These are phyloP conservation scores for Alternaria triticimaculans DNA, from an alignment of 2,329 filamentous ascomycete genomes.

Conservation along the genomic window DNA sequence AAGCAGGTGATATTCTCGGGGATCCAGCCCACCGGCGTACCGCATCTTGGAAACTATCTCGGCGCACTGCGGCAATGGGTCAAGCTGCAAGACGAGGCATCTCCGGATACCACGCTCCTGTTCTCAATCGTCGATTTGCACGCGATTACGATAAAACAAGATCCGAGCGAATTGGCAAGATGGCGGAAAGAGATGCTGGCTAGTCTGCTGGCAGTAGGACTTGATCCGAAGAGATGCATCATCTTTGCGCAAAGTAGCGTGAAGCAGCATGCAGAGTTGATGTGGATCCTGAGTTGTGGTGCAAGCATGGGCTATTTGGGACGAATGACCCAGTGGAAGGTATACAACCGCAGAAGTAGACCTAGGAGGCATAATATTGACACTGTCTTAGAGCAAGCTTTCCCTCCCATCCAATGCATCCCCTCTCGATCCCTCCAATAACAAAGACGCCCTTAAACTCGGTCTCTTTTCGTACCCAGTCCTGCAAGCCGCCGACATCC, in stretches of 20 bases:
- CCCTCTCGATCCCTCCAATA: constrained; percentile 58
- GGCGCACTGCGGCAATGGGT: constrained; percentile 90
- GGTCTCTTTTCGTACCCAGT: constrained; percentile 97
- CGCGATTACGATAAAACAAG: constrained; percentile 79
- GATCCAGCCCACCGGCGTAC: constrained; percentile 94
- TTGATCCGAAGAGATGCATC: constrained; percentile 76
- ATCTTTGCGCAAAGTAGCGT: constrained; percentile 86
- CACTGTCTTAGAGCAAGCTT: constrained; percentile 65
- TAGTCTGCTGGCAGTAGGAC: constrained; percentile 79
- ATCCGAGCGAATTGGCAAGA: constrained; percentile 65
- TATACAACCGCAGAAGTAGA: constrained; percentile 41
- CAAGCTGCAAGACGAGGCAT: constrained; percentile 71
- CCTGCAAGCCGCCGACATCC: constrained; percentile 90
- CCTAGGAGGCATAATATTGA: background rate
- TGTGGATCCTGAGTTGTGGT: constrained; percentile 95
- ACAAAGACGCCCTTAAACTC: constrained; percentile 73
- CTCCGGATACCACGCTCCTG: constrained; percentile 67
- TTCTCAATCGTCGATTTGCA: constrained; percentile 95
- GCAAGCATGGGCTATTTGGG: constrained; percentile 93
- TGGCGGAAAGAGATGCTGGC: constrained; percentile 79
- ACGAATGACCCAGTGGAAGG: constrained; percentile 99
- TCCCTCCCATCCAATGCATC: constrained; percentile 65
- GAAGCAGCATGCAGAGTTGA: constrained; percentile 82
- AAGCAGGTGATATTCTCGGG: constrained; percentile 77
- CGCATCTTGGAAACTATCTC: constrained; percentile 94